These are phyloP conservation scores for Calonectria fujianensis DNA, from an alignment of 2,329 filamentous ascomycete species.

Conservation along the genomic window DNA sequence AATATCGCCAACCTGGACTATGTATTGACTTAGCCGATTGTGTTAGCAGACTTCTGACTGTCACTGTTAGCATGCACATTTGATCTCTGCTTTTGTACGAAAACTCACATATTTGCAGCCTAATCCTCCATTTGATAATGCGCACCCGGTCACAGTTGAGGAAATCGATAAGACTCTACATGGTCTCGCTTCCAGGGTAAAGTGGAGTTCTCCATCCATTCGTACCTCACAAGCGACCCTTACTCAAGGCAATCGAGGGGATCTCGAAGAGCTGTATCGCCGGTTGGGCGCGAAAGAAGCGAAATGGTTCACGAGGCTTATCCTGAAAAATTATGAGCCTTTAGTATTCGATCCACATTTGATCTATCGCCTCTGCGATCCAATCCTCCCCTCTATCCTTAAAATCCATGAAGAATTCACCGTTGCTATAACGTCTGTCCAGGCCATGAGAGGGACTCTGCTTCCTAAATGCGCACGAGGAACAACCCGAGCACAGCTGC, in stretches of 20 bases:
- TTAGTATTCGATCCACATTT: slow-evolving; percentile 75
- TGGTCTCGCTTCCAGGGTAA: slow-evolving; percentile 79
- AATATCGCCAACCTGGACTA: slow-evolving; percentile 75
- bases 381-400: slow-evolving; percentile 81
- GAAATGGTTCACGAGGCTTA: slow-evolving; percentile 90
- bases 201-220: slow-evolving; percentile 81
- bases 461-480: slow-evolving; percentile 46
- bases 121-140: slow-evolving; percentile 59
- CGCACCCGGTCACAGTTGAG: slow-evolving; percentile 76
- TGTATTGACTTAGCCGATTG: slow-evolving; percentile 83
- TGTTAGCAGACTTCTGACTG: slow-evolving; percentile 77
- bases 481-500: slow-evolving; percentile 45
- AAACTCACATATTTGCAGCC: slow-evolving; percentile 61
- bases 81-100: background rate
- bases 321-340: slow-evolving; percentile 85
- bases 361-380: slow-evolving; percentile 78
- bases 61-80: slow-evolving; percentile 69
- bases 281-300: slow-evolving; percentile 80
- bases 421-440: slow-evolving; percentile 74
- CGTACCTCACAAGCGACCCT: slow-evolving; percentile 60
- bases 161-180: slow-evolving; percentile 82
- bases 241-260: slow-evolving; percentile 60
- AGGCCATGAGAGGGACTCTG: slow-evolving; percentile 51
- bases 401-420: slow-evolving; percentile 82
- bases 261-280: slow-evolving; percentile 74